Evolutionary conservation across 2,329 filamentous ascomycete genomes (phyloP), one percentile per base, ranked within the genome.

Genomic region (Colletotrichum sp.): DNA sequence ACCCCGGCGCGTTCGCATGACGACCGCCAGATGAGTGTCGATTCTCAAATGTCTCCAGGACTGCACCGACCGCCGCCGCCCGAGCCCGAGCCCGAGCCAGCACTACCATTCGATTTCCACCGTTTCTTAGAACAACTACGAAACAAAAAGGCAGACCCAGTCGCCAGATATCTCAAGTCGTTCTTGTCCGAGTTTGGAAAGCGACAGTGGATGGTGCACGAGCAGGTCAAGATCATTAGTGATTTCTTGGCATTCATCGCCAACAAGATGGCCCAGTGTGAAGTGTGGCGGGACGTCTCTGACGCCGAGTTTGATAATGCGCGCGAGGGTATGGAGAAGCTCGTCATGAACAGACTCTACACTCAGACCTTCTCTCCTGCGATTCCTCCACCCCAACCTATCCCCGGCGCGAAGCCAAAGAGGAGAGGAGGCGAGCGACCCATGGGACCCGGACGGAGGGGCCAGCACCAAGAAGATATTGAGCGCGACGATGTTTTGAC

Each of bases 121-220:
- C 92, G 97, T 18, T 99, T 99, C 82, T 88, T 99, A 63, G 97
- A 99, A 83, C 97, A 99, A 85, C 88, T 99, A 36, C 94, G 97
- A 76, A 97, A 99, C 85, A 95, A 96, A 79, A 98, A 98, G 74
- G 98, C 97, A n/a, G 98, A 99, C 81, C 97, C 98, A 1, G 96
- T 99, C 3, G 98, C 98, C 7, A 94, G 96, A 78, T 99, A 98
- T 82, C 89, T 99, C 61, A 95, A 98, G 78, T 99, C 97, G 0
- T 99, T 99, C 81, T 87, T 99, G 34, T 93, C 92, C 65, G 98
- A 99, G 84, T 99, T 99, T 85, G 95, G 93, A 43, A 99, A 99
- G 87, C 95, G 96, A 79, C 97, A 99, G 85, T 99, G 97, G 97
- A 98, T 98, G 95, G 97, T 98, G 8, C 97, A 99, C 83, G 97